Evolutionary conservation across 2,329 filamentous ascomycete species (phyloP).

Genomic region (Calycina marina): DNA sequence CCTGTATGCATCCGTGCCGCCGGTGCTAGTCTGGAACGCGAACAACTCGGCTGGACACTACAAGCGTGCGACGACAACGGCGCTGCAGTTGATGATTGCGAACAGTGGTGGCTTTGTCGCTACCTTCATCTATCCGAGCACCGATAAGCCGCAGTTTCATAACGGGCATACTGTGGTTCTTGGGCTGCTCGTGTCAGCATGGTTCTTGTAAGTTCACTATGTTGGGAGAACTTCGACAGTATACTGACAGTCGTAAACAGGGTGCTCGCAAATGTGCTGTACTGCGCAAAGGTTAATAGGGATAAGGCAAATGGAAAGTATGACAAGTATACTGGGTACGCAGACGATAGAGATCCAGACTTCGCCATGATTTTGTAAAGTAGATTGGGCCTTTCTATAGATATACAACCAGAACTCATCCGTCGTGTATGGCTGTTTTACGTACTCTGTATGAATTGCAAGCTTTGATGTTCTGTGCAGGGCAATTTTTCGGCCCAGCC

Average conservation of each 20-base stretch:
- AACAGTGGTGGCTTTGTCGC: slow-evolving; percentile 55
- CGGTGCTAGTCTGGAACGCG: slow-evolving; percentile 39
- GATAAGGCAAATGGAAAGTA: slow-evolving; percentile 48
- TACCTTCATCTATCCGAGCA: slow-evolving; percentile 45
- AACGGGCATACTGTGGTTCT: slow-evolving; percentile 47
- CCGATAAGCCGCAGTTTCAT: slow-evolving; percentile 41
- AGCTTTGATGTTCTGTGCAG: no score
- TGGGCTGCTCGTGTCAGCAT: slow-evolving; percentile 43
- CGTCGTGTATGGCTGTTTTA: no score
- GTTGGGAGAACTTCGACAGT: not conserved
- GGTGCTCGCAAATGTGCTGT: slow-evolving; percentile 43
- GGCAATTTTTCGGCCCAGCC: no score
- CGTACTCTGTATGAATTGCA: no score
- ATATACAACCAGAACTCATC: no score
- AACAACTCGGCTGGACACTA: slow-evolving; percentile 51
- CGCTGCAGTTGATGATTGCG: slow-evolving; percentile 49
- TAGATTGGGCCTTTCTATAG: no score
- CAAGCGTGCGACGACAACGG: slow-evolving; percentile 52
- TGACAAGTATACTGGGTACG: slow-evolving; percentile 37
- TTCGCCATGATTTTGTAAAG: slow-evolving; percentile 45
- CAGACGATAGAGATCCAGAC: slow-evolving; percentile 47
- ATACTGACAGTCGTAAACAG: slow-evolving; percentile 23
- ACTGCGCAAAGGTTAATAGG: slow-evolving; percentile 47
- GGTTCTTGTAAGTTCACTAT: slow-evolving; percentile 46
- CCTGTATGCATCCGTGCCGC: slow-evolving; percentile 31